Conservation (phyloP, 257 asterid genomes). For the Jacaranda copaia region DNA sequence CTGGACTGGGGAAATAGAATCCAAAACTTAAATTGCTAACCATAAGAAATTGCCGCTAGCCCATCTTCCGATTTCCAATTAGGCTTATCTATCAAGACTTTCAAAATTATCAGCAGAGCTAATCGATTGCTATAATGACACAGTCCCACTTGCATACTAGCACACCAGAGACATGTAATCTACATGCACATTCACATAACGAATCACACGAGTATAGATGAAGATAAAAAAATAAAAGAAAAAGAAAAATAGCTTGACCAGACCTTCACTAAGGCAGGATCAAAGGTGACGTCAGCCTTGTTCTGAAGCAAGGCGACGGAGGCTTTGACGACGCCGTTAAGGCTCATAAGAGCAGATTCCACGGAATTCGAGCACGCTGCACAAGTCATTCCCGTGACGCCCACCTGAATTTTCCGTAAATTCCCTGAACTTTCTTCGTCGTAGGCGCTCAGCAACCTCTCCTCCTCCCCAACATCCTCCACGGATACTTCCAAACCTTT, state of each 20-base stretch:
- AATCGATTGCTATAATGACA: slow-evolving; percentile 15
- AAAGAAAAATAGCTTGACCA: slow-evolving; percentile 31
- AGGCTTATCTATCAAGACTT: slow-evolving; percentile 23
- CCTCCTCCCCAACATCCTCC: slow-evolving; percentile 64
- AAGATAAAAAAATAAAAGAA: not conserved
- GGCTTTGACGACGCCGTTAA: slow-evolving; percentile 84
- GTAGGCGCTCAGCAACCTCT: slow-evolving; percentile 63
- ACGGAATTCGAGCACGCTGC: slow-evolving; percentile 97
- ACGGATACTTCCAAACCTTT: slow-evolving; percentile 31
- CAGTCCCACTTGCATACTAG: slow-evolving; percentile 13
- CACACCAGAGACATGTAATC: slow-evolving; percentile 1
- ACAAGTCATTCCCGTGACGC: slow-evolving; percentile 96
- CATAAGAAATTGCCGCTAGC: not conserved
- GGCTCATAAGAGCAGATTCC: slow-evolving; percentile 73
- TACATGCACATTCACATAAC: slow-evolving; percentile 23
- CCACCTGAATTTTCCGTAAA: slow-evolving; percentile 75
- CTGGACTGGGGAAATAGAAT: not conserved
- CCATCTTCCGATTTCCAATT: slow-evolving; percentile 22
- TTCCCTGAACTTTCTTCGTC: slow-evolving; percentile 54
- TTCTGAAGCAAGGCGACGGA: slow-evolving; percentile 95
- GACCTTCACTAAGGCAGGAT: slow-evolving; percentile 76
- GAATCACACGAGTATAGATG: not conserved
- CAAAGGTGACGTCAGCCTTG: slow-evolving; percentile 81
- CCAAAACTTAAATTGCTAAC: slow-evolving; percentile 14
- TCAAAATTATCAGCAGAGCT: slow-evolving; percentile 16